Evolutionary conservation across 495 filamentous ascomycete species (phyloP), one percentile per base, ranked within the genome.

Genomic region (Annulohypoxylon nitens): DNA sequence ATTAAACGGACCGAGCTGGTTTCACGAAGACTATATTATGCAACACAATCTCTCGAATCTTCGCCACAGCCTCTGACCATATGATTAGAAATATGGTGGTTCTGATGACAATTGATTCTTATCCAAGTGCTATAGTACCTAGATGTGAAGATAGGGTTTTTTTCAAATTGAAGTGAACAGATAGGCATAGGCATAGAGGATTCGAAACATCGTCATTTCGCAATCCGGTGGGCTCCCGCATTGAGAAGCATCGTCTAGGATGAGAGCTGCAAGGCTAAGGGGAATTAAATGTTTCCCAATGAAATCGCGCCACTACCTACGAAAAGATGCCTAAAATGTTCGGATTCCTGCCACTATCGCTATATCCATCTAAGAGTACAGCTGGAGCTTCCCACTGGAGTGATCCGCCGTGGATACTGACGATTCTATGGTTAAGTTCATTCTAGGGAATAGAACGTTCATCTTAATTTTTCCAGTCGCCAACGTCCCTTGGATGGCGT

Each of bases 1-100:
- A 41, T 64, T 74, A 74, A 74, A 74, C 71, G 71, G 71, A 74
- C 71, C 66, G 71, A 74, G 70, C 57, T 7, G 47, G 61, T 57
- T 61, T 41, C 65, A 64, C 60, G 59, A n/a, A 30, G 41, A 39
- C 61, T 58, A 4, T 36, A 47, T 65, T 25, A 47, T 69, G 66
- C 55, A 69, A 69, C 66, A n/a, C 18, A 34, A 62, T 57, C 36
- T 54, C 70, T 57, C 70, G 47, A 57, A 45, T 69, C 33, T 66
- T 55, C 57, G 45, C 30, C 51, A 33, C 7, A 10, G 54, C 51
- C 36, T 68, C 60, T 69, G 43, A 72, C 58, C 55, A 47, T 61
- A 39, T 51, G 70, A 65, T 73, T 73, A 73, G 36, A 54, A 73
- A 73, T 73, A 16, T 50, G 34, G 41, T 8, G 20, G 2, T 14